Evolutionary conservation across 441 rosid species (phyloP), one percentile per base, ranked within the genome.

Genomic region (Erysimum pusillum): DNA sequence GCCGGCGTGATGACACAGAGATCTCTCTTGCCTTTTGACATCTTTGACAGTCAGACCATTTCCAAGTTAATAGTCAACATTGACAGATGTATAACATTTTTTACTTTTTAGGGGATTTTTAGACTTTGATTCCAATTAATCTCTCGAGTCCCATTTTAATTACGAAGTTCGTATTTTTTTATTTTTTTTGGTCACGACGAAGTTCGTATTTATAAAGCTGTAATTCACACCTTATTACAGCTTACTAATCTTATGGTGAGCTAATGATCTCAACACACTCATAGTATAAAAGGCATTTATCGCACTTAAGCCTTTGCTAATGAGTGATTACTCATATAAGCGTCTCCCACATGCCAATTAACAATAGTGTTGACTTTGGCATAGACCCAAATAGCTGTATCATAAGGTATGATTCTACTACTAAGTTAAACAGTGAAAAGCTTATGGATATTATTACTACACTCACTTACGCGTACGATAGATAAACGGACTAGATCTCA

Each of bases 401-500:
- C 25, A 22, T 22, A 22, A 22, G 25, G 1, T 22, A 22, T 22
- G 25, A 22, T 25, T 25, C 28, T 25, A 25, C 28, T 25, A 25
- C 28, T 25, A 25, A 25, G 35, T 41, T 31, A 17, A 31, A 9
- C 36, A 14, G 69, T 74, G 6, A 48, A 48, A 58, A 18, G 13
- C 11, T 32, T 0, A 5, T 39, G 2, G 44, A 46, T 41, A 13
- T 39, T 12, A 15, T 18, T 32, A 61, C 14, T 22, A 2, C n/a
- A 14, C 28, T 70, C 61, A 69, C 71, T 61, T 2, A 61, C 49
- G 20, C 52, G 62, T 0, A 46, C 13, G 45, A 18, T 22, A 56
- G 35, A 74, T 74, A 49, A 79, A 73, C 74, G 79, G 75, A 6
- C 51, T 0, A 54, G 78, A 79, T 67, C 57, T 69, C 41, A 46